phyloP scores from a whole-genome alignment of 73 alveolate genomes.

The Paramecium tetraurelia region DNA sequence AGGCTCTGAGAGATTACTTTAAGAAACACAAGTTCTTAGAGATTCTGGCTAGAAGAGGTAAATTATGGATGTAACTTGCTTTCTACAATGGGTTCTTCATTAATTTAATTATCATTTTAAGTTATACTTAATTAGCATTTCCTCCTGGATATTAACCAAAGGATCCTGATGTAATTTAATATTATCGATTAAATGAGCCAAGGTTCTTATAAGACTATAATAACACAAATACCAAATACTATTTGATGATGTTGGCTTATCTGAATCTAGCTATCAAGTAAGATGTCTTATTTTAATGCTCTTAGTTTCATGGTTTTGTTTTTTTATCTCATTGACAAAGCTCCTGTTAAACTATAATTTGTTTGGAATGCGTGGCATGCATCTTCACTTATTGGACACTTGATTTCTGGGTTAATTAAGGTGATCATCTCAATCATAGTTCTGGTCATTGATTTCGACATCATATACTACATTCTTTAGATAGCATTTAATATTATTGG shows the following conservation, averaged over 20 bases:
- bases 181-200: background rate
- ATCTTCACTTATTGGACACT: background rate
- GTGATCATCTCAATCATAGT: background rate
- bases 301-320: background rate
- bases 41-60: constrained; percentile 47
- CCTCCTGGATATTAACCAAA: background rate
- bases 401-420: background rate
- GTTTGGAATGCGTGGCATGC: constrained; percentile 44
- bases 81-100: constrained; percentile 12
- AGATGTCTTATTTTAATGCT: background rate
- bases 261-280: background rate
- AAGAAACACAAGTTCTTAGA: background rate
- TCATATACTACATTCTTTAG: constrained; percentile 38
- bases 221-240: background rate
- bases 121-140: constrained; percentile 20
- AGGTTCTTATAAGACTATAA: background rate
- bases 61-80: constrained; percentile 14
- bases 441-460: constrained; percentile 19
- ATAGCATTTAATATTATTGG: constrained; percentile 43
- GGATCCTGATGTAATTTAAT: background rate
- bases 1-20: background rate
- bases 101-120: background rate
- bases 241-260: background rate
- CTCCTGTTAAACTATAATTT: constrained; percentile 14
- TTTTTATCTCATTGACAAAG: constrained; percentile 30